phyloP scores from a whole-genome alignment of 129 eudicot species.

The Logfia minima region DNA sequence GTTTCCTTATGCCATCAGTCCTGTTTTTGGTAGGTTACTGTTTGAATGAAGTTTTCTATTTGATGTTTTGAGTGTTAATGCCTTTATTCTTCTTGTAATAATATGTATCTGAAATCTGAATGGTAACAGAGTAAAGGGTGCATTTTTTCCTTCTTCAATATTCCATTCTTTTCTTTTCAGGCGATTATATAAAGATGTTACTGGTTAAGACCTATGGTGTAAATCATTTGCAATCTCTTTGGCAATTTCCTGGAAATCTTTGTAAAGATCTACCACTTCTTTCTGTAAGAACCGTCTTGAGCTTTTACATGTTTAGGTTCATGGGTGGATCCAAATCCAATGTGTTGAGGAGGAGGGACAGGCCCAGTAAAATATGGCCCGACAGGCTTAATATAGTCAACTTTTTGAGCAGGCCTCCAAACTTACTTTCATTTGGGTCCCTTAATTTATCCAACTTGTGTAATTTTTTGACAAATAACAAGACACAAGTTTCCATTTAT shows the following conservation, averaged over 20 bases:
- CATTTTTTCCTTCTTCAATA: no score
- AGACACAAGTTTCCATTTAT: no score
- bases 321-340: not conserved
- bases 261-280: conserved; percentile 35
- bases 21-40: conserved; percentile 54
- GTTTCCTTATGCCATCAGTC: conserved; percentile 68
- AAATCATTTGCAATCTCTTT: conserved; percentile 40
- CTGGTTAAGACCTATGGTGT: conserved; percentile 40
- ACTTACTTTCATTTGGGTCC: no score
- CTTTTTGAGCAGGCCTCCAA: no score
- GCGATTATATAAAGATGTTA: conserved; percentile 77
- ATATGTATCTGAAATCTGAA: not conserved
- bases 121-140: not conserved
- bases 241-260: conserved; percentile 52
- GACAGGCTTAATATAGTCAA: no score
- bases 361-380: no score
- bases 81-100: not conserved
- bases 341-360: not conserved
- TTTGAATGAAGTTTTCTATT: not conserved
- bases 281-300: conserved; percentile 49
- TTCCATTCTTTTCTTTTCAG: conserved; percentile 35
- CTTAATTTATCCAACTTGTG: no score
- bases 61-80: no score
- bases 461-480: no score
- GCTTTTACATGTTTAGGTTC: not conserved